These are phyloP conservation scores for Pseudofabraea citricarpa DNA, from an alignment of 2,329 filamentous ascomycete genomes.

Conservation along the genomic window DNA sequence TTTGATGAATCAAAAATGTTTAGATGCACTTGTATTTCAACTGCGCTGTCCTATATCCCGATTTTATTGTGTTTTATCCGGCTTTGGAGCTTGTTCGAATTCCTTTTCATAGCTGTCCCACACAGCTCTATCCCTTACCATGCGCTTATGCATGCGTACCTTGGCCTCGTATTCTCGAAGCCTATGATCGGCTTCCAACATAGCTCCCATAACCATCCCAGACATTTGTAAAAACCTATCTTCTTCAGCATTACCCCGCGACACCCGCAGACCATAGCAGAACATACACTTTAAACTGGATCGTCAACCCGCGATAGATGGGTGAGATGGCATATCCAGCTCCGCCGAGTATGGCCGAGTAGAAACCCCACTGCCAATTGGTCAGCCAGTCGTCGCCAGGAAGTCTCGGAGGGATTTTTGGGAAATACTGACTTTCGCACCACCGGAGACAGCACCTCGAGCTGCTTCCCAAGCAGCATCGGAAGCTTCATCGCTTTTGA, in stretches of 20 bases:
- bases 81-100: conserved; percentile 12
- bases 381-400: too few species aligned
- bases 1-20: conserved; percentile 3
- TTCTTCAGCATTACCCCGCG: too few species aligned
- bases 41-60: background rate
- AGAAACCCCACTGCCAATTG: conserved; percentile 57
- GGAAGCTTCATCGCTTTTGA: conserved; percentile 62
- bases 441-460: conserved; percentile 61
- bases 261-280: too few species aligned
- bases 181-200: conserved; percentile 69
- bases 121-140: conserved; percentile 59
- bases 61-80: conserved; percentile 12
- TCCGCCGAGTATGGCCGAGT: conserved; percentile 55
- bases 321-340: conserved; percentile 62
- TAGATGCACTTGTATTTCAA: background rate
- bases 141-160: conserved; percentile 59
- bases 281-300: conserved; percentile 73
- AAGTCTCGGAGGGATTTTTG: too few species aligned
- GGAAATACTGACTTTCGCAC: conserved; percentile 49
- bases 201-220: conserved; percentile 71
- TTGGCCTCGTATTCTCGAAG: conserved; percentile 63
- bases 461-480: conserved; percentile 68
- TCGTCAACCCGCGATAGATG: conserved; percentile 65
- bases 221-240: conserved; percentile 73
- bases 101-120: conserved; percentile 66